These are phyloP conservation scores for Teunomyces aglyptinius DNA, from an alignment of 805 yeast species.

Conservation along the genomic window DNA sequence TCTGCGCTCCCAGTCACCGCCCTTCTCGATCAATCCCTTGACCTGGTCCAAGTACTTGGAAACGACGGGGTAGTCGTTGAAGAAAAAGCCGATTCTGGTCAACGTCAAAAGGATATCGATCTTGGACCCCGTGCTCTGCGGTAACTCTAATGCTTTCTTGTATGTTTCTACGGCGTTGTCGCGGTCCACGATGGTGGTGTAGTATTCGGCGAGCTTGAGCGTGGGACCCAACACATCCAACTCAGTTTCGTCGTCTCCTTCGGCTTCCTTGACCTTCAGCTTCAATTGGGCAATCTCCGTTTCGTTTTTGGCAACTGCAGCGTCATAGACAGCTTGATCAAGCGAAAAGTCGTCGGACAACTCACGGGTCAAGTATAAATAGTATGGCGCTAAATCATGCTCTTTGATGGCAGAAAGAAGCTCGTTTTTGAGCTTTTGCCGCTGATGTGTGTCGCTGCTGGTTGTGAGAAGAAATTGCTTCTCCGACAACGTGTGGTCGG, in stretches of 20 bases:
- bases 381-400: conserved; percentile 79
- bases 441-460: conserved; percentile 33
- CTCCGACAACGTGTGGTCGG: conserved; percentile 82
- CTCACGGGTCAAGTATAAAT: conserved; percentile 51
- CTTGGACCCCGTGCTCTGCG: conserved; percentile 86
- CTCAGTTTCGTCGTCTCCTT: conserved; percentile 81
- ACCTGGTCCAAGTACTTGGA: conserved; percentile 72
- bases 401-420: conserved; percentile 54
- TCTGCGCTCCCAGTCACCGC: conserved; percentile 99
- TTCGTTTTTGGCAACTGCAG: conserved; percentile 54
- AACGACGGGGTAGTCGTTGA: conserved; percentile 68
- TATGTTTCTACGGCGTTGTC: conserved; percentile 64
- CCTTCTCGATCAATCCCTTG: conserved; percentile 79
- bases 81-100: conserved; percentile 86
- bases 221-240: conserved; percentile 74
- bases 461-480: conserved; percentile 62
- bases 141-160: conserved; percentile 69
- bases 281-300: conserved; percentile 52
- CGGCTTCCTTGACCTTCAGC: conserved; percentile 50
- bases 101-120: conserved; percentile 83
- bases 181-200: conserved; percentile 80
- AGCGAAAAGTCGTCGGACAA: conserved; percentile 44
- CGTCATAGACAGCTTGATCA: conserved; percentile 58
- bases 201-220: conserved; percentile 82
- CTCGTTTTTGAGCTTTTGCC: conserved; percentile 38